Base-by-base conservation (phyloP, 768 basidiomycete species). In the Holtermanniella nyarrowii region DNA sequence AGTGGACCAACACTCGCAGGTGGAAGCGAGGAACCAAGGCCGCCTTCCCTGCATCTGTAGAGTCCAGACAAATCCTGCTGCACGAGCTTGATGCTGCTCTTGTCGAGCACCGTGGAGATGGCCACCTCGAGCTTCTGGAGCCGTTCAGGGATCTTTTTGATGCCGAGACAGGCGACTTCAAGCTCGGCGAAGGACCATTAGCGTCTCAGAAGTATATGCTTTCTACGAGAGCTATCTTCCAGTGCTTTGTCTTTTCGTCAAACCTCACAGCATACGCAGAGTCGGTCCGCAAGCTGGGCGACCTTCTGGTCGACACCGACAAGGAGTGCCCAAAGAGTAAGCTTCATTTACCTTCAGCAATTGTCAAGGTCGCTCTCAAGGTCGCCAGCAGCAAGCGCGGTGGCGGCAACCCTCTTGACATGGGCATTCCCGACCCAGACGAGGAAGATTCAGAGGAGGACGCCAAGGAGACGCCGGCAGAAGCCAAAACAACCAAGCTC, bases 261-360 rank as follows among this genome's bases (percentile, higher is more conserved):
- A 76, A 74, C 56, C 62, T 80, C 20, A 58, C 76, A 18, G 60
- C 68, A 40, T 74, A 74, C 39, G 67, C 70, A 42, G 64, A 75
- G 22, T 70, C 68, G 0, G 60, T 77, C 42, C 54, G 75, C 20
- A 58, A 57, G 1, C 64, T 78, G 26, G 59, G 76, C 42, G 73
- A 74, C 44, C 53, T 63, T 1, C 62, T 79, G 13, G 57, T 68
- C 21, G 66, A 63, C n/a, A 73, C 75, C 0, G 71, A 74, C 16
- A 57, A 56, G 43, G 75, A 75, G 43, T 72, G 77, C 31, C 65
- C 57, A 23, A 55, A 56, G 43, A 74, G 74, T 42, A 69, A 75
- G 53, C 57, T 80, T 22, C 80, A 80, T 76, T 74, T 74, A 13
- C 80, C 81, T 4, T 76, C 72, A 25, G 76, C 76, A 5, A 50